phyloP scores from a whole-genome alignment of 805 yeast genomes.

The Teunomyces atbi region DNA sequence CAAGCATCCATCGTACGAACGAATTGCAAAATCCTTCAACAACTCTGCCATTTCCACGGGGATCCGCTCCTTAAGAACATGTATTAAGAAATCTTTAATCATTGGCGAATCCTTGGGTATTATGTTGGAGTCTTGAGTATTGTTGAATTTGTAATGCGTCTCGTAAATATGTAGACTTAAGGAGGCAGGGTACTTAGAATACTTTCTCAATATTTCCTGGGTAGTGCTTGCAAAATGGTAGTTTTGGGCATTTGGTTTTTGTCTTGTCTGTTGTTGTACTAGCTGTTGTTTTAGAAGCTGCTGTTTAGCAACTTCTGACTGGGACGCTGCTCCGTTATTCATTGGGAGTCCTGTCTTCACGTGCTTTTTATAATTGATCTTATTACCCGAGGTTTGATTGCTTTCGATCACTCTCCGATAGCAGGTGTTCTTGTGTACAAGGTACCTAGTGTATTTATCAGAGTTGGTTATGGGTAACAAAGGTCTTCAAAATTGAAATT shows the following conservation, averaged over 20 bases:
- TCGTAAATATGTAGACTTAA: conserved; percentile 88
- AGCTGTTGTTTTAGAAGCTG: conserved; percentile 20
- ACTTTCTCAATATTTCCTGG: conserved; percentile 72
- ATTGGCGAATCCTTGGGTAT: conserved; percentile 78
- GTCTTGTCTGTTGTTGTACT: conserved; percentile 18
- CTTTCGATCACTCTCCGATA: not conserved
- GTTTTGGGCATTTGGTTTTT: conserved; percentile 26
- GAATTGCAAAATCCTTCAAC: conserved; percentile 79
- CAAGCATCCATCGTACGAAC: conserved; percentile 86
- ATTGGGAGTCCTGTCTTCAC: not conserved
- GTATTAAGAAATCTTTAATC: conserved; percentile 74
- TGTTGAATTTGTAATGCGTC: conserved; percentile 87
- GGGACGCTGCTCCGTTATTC: conserved; percentile 2
- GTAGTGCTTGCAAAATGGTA: conserved; percentile 68
- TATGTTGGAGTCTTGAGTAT: conserved; percentile 72
- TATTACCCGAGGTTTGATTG: not conserved
- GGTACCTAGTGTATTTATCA: not conserved
- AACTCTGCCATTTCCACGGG: conserved; percentile 91
- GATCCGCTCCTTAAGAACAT: conserved; percentile 76
- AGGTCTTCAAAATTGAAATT: conserved; percentile 1
- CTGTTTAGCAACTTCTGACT: conserved; percentile 21
- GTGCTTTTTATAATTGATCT: not conserved
- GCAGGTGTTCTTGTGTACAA: not conserved
- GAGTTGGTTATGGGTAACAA: not conserved
- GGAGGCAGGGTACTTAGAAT: conserved; percentile 73